Evolutionary conservation across 768 basidiomycete genomes (phyloP), one percentile per base, ranked within the genome.

Genomic region (Mycena vulgaris): DNA sequence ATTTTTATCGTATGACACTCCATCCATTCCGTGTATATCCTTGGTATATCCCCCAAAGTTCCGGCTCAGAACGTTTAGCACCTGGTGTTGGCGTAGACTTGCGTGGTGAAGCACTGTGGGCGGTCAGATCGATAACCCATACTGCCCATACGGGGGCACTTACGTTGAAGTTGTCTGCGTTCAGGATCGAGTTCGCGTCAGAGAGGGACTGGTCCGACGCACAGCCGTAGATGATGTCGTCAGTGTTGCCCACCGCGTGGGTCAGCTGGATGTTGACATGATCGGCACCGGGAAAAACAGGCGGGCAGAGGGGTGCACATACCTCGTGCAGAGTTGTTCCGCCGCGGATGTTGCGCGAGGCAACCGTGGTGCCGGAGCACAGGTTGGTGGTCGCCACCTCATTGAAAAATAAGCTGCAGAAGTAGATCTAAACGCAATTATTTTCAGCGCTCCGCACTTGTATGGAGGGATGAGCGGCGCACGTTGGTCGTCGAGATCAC

Each of bases 151-250:
- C 45, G 16, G 42, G 27, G 35, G 9, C 1, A 72, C 83, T 37
- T 70, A 85, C 84, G 74, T 87, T 86, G 80, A 78, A 86, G 79
- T 84, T 86, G 71, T 87, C 86, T 19, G 85, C 85, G 73, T 87
- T 86, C 59, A 47, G 56, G 23, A 80, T 52, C 25, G 80, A 70
- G 61, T 82, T 75, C 2, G 80, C 66, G 30, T 78, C 80, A 49
- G 82, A 78, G 64, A 82, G 81, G 16, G 72, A 77, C 76, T 85
- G 83, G 74, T 86, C 84, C 49, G 75, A 74, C 55, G 82, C 69
- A 69, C 84, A 85, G 23, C 84, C 83, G 68, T 85, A 85, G 51
- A 69, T 78, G 37, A 85, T 75, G 70, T 87, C 85, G 60, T 80
- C 80, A 37, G 84, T 86, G 70, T 75, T 78, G 13, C 75, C 75